Percentiles rank a stretch among this genome's conserved stretches.
Evolutionary conservation across 345 rosid species (phyloP).

Genomic region (Hevea brasiliensis): DNA sequence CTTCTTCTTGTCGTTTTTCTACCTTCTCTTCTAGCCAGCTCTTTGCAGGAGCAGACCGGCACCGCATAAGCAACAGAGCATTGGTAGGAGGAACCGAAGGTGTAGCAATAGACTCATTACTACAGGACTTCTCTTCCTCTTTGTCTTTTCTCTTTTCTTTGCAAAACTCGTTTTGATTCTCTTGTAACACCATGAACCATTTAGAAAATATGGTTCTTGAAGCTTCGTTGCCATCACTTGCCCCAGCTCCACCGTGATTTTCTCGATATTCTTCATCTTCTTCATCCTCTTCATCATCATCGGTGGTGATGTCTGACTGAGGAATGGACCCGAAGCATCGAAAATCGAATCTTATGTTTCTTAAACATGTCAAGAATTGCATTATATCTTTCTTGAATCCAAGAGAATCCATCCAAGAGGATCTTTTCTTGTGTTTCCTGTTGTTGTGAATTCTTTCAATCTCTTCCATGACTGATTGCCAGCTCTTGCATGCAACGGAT

Average conservation of each 20-base stretch:
- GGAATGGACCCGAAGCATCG: slow-evolving; percentile 71
- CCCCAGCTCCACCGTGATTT: slow-evolving; percentile 1
- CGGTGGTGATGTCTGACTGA: slow-evolving; percentile 41
- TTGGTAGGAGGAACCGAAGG: slow-evolving; percentile 72
- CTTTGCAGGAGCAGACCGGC: slow-evolving; percentile 81
- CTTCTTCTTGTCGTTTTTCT: slow-evolving; percentile 24
- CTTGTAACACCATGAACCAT: slow-evolving; percentile 77
- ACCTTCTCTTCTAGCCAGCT: slow-evolving; percentile 44
- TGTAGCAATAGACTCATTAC: slow-evolving; percentile 6
- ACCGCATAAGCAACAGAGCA: slow-evolving; percentile 75
- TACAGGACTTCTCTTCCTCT: slow-evolving; percentile 12
- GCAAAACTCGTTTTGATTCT: slow-evolving; percentile 40
- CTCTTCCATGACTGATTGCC: slow-evolving; percentile 75
- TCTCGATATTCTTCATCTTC: slow-evolving; percentile 16
- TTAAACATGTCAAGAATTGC: slow-evolving; percentile 70
- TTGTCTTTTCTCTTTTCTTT: slow-evolving; percentile 24
- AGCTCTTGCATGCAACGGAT: slow-evolving; percentile 56
- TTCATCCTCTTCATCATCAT: slow-evolving; percentile 43
- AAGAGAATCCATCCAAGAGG: slow-evolving; percentile 50
- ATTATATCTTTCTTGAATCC: slow-evolving; percentile 71
- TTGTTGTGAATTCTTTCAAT: slow-evolving; percentile 39
- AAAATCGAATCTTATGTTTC: slow-evolving; percentile 55
- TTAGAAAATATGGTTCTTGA: slow-evolving; percentile 68
- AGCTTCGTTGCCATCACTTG: slow-evolving; percentile 20
- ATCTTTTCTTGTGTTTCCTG: slow-evolving; percentile 37